These are phyloP conservation scores for Trichocladium uniseriatum DNA, from an alignment of 495 filamentous ascomycete species.

Conservation along the genomic window DNA sequence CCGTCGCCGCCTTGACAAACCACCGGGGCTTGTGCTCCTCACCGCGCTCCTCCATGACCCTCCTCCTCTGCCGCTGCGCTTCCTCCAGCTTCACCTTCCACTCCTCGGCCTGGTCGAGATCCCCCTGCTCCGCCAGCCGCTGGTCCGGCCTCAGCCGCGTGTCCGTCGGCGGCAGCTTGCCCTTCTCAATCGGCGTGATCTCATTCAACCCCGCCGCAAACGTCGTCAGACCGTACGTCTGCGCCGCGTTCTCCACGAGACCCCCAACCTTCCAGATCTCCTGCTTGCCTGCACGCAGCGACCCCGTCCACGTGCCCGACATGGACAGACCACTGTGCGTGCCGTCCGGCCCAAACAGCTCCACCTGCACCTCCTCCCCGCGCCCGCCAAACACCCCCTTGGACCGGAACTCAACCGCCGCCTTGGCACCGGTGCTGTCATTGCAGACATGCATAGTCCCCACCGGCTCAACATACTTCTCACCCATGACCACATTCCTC, in stretches of 20 bases:
- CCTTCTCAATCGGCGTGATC: slow-evolving; percentile 68
- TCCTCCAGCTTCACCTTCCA: slow-evolving; percentile 80
- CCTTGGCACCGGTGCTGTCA: slow-evolving; percentile 71
- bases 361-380: slow-evolving; percentile 77
- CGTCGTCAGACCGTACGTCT: slow-evolving; percentile 74
- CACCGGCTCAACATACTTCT: slow-evolving; percentile 96
- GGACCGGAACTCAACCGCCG: slow-evolving; percentile 74
- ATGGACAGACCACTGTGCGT: slow-evolving; percentile 52
- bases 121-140: slow-evolving; percentile 71
- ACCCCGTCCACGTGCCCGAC: slow-evolving; percentile 73
- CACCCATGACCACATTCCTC: slow-evolving; percentile 91
- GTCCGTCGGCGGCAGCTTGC: slow-evolving; percentile 68
- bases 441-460: slow-evolving; percentile 73
- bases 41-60: slow-evolving; percentile 63
- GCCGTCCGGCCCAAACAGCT: slow-evolving; percentile 57
- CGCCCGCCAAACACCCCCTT: slow-evolving; percentile 95
- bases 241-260: slow-evolving; percentile 63
- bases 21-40: slow-evolving; percentile 65
- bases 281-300: slow-evolving; percentile 51
- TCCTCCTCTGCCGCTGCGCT: slow-evolving; percentile 64
- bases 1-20: slow-evolving; percentile 58
- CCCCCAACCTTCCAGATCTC: slow-evolving; percentile 71
- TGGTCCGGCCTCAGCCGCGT: slow-evolving; percentile 83
- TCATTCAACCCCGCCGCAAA: slow-evolving; percentile 88
- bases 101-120: slow-evolving; percentile 74